A percentile compares a stretch with the other conserved stretches of the same genome.
phyloP scores from a whole-genome alignment of 371 early-diverging fungal species.

The Mortierella sp. region DNA sequence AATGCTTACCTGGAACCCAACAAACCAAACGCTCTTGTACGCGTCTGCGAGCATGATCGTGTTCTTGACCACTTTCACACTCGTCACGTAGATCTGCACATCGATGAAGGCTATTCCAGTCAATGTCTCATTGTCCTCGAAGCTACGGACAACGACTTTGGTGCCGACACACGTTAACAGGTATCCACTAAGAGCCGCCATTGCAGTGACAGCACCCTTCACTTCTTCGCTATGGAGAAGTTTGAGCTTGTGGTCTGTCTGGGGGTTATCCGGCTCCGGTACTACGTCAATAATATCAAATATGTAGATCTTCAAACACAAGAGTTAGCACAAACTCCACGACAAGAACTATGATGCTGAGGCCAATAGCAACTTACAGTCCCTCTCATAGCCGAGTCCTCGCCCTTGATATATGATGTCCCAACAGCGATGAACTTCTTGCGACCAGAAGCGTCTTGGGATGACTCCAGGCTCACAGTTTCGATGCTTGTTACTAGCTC shows the following conservation, averaged over 20 bases:
- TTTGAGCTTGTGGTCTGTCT: conserved; percentile 95
- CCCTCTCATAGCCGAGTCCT: conserved; percentile 93
- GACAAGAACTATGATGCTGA: background rate
- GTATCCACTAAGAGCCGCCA: conserved; percentile 89
- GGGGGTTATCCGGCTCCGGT: conserved; percentile 94
- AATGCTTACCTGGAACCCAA: conserved; percentile 87
- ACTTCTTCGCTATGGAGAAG: conserved; percentile 86
- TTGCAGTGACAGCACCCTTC: conserved; percentile 94
- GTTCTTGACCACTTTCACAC: conserved; percentile 87
- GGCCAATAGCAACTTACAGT: conserved; percentile 62
- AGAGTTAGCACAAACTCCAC: conserved; percentile 1
- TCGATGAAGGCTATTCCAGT: conserved; percentile 97
- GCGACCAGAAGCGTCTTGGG: conserved; percentile 87
- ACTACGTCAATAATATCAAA: conserved; percentile 98
- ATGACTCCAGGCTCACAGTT: conserved; percentile 86
- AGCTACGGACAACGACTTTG: conserved; percentile 91
- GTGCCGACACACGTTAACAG: conserved; percentile 92
- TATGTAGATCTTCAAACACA: conserved; percentile 90
- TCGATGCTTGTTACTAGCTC: conserved; percentile 88
- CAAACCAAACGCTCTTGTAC: conserved; percentile 91
- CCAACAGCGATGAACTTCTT: conserved; percentile 92
- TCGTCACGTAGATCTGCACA: conserved; percentile 90
- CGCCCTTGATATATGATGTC: conserved; percentile 91
- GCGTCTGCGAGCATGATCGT: conserved; percentile 94
- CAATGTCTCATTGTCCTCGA: conserved; percentile 90